A percentile compares a stretch with the other conserved stretches of the same genome.
phyloP scores from a whole-genome alignment of 306 rosid genomes.

The Lablab purpureus region DNA sequence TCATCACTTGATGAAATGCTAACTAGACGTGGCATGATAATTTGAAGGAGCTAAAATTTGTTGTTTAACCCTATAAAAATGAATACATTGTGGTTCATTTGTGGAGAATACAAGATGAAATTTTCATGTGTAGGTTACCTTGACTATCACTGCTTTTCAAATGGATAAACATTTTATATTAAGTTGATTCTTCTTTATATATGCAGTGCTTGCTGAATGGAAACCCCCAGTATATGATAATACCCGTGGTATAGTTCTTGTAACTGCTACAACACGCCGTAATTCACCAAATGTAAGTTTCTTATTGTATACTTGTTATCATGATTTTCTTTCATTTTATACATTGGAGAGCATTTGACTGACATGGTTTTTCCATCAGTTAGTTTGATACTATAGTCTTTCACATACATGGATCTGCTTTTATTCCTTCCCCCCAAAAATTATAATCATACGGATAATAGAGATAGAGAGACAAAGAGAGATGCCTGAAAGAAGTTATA shows the following conservation, averaged over 20 bases:
- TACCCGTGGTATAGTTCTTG: conserved; percentile 70
- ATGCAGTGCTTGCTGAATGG: conserved; percentile 89
- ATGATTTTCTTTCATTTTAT: conserved; percentile 11
- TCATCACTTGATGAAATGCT: neutral
- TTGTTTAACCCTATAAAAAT: neutral
- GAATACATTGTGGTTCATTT: neutral
- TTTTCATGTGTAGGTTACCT: neutral
- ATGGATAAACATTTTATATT: neutral
- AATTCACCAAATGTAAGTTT: conserved; percentile 86
- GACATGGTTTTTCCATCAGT: neutral
- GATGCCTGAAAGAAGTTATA: neutral
- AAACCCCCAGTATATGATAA: conserved; percentile 92
- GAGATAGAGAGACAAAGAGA: neutral
- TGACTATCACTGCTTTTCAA: neutral
- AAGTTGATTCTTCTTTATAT: conserved; percentile 22
- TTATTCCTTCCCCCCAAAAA: neutral
- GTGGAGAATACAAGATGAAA: neutral
- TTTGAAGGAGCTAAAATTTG: neutral
- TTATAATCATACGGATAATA: neutral
- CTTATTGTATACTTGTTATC: neutral
- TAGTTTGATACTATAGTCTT: conserved; percentile 5
- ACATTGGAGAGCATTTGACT: conserved; percentile 10
- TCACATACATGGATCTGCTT: neutral
- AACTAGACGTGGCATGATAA: neutral
- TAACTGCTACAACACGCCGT: conserved; percentile 84